These are phyloP conservation scores for Talaromyces sp. DNA, from an alignment of 2,329 filamentous ascomycete genomes.

Conservation along the genomic window DNA sequence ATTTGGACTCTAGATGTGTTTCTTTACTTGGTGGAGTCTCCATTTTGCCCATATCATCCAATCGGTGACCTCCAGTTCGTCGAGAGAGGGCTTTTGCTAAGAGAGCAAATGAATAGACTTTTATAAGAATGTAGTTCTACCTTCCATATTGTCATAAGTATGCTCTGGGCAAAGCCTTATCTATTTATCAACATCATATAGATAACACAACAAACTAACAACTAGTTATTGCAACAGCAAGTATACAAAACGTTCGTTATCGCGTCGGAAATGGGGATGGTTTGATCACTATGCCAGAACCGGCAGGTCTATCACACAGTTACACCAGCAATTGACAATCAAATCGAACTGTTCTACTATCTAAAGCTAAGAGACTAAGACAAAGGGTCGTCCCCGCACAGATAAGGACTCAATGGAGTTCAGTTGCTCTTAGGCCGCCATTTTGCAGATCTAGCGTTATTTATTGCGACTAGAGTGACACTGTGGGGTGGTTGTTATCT, in stretches of 20 bases:
- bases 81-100: neutral
- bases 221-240: neutral
- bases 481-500: neutral
- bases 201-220: neutral
- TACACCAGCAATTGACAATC: neutral
- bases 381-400: neutral
- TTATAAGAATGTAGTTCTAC: neutral
- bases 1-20: conserved; percentile 4
- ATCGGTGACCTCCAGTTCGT: no score
- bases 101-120: neutral
- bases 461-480: neutral
- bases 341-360: neutral
- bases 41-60: neutral
- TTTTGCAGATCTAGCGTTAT: neutral
- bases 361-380: neutral
- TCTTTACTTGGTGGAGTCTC: conserved; percentile 2
- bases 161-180: neutral
- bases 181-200: neutral
- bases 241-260: neutral
- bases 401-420: neutral
- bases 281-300: neutral
- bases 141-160: no score
- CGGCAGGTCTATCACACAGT: neutral
- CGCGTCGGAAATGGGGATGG: neutral
- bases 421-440: neutral